Evolutionary conservation across 257 asterid genomes (phyloP).

Genomic region (Voacanga thouarsii): DNA sequence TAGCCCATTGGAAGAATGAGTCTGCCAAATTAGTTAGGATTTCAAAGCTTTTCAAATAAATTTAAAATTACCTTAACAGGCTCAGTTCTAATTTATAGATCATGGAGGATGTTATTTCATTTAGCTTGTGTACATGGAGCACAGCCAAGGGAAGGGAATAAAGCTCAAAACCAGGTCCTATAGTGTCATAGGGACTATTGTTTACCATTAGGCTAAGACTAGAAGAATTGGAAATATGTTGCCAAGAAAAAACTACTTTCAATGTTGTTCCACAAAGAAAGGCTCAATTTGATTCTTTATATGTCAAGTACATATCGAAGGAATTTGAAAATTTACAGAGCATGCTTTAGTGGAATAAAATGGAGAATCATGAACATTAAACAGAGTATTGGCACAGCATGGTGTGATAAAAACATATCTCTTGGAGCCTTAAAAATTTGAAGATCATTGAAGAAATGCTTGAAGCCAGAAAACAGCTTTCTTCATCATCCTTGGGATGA

Average conservation of each 20-base stretch:
- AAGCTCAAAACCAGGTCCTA: background rate
- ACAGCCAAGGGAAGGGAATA: too few species aligned
- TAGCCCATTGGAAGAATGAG: background rate
- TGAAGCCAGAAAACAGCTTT: too few species aligned
- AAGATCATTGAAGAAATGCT: too few species aligned
- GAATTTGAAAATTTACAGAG: too few species aligned
- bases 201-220: background rate
- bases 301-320: background rate
- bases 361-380: too few species aligned
- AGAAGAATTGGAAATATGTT: background rate
- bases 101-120: background rate
- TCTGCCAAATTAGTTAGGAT: background rate
- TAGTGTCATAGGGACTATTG: background rate
- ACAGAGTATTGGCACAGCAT: too few species aligned
- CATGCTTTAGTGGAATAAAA: too few species aligned
- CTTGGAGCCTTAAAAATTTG: too few species aligned
- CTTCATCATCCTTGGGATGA: too few species aligned
- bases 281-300: background rate
- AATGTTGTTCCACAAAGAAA: background rate
- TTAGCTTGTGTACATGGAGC: background rate
- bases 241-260: background rate
- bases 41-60: background rate
- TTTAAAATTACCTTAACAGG: background rate
- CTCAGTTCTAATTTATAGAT: background rate
- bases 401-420: too few species aligned